These are phyloP conservation scores for Aspergillus brunneoviolaceus DNA, from an alignment of 2,329 filamentous ascomycete genomes.

Conservation along the genomic window DNA sequence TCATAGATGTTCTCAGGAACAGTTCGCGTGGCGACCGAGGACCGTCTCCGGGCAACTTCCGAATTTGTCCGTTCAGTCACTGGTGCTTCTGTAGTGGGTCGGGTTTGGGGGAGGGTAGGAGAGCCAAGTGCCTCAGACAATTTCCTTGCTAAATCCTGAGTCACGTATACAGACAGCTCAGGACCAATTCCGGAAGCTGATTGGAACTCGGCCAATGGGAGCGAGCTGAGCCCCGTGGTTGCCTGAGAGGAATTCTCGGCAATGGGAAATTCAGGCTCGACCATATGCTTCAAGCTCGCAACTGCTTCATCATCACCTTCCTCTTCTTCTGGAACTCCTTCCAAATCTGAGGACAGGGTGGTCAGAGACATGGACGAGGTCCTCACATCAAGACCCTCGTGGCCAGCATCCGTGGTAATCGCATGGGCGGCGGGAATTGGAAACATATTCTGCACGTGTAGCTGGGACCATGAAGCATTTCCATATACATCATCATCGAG, in stretches of 20 bases:
- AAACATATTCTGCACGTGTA: constrained; percentile 31
- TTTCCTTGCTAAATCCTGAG: constrained; percentile 37
- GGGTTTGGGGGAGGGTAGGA: constrained; percentile 35
- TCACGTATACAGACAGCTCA: constrained; percentile 33
- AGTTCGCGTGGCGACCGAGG: constrained; percentile 19
- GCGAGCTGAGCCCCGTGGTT: constrained; percentile 19
- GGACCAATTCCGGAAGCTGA: constrained; percentile 15
- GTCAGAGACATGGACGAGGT: constrained; percentile 46
- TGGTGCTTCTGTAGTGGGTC: constrained; percentile 16
- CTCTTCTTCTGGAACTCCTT: constrained; percentile 49
- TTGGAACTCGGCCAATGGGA: constrained; percentile 9
- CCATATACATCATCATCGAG: constrained; percentile 14
- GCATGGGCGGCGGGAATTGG: constrained; percentile 36
- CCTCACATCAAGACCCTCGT: constrained; percentile 35
- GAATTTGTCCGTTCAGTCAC: constrained; percentile 18
- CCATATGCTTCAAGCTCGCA: constrained; percentile 31
- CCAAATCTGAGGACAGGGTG: constrained; percentile 40
- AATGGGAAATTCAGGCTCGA: constrained; percentile 27
- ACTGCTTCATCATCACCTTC: constrained; percentile 45
- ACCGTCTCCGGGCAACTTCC: constrained; percentile 16
- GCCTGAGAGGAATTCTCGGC: constrained; percentile 20
- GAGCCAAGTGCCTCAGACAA: constrained; percentile 50
- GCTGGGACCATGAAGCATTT: constrained; percentile 16
- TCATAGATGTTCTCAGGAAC: constrained; percentile 34
- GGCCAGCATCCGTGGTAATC: constrained; percentile 44